Evolutionary conservation across 1,284 basidiomycete genomes (phyloP).

Genomic region (Schizophyllum amplum): DNA sequence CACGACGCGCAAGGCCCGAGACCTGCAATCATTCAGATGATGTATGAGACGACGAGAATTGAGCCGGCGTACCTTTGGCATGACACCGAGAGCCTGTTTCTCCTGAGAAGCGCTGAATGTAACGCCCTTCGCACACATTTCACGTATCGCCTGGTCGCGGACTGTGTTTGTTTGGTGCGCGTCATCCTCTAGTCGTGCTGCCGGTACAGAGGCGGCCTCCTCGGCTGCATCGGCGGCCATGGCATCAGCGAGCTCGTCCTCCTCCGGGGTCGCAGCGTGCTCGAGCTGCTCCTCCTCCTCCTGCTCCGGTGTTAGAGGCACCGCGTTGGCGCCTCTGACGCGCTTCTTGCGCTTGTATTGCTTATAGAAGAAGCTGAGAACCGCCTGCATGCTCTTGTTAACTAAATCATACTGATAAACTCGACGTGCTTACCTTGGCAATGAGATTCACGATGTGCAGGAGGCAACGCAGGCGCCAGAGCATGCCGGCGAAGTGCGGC

Average conservation of each 20-base stretch:
- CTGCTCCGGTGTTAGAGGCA: not conserved
- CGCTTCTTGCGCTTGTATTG: constrained; percentile 5
- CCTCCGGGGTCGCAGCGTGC: not conserved
- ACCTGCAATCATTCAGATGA: constrained; percentile 4
- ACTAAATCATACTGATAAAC: not conserved
- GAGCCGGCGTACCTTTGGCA: constrained; percentile 2
- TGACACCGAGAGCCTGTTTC: not conserved
- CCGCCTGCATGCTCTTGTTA: constrained; percentile 1
- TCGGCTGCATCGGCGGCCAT: not conserved
- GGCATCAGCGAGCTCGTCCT: not conserved
- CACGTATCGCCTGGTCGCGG: not conserved
- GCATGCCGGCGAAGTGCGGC: constrained; percentile 15
- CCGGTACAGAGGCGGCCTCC: not conserved
- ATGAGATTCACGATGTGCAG: constrained; percentile 18
- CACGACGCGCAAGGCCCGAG: constrained; percentile 11
- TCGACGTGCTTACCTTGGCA: constrained; percentile 12
- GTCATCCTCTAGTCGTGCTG: not conserved
- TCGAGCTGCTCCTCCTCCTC: not conserved
- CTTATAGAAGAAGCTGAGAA: constrained; percentile 8
- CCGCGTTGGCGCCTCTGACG: not conserved
- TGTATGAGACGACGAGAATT: not conserved
- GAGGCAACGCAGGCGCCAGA: constrained; percentile 10
- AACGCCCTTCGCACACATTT: not conserved
- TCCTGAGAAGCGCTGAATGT: not conserved
- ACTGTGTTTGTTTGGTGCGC: not conserved